These are phyloP conservation scores for Vaccinium vitisidaea DNA, from an alignment of 148 eudicot genomes.

Conservation along the genomic window DNA sequence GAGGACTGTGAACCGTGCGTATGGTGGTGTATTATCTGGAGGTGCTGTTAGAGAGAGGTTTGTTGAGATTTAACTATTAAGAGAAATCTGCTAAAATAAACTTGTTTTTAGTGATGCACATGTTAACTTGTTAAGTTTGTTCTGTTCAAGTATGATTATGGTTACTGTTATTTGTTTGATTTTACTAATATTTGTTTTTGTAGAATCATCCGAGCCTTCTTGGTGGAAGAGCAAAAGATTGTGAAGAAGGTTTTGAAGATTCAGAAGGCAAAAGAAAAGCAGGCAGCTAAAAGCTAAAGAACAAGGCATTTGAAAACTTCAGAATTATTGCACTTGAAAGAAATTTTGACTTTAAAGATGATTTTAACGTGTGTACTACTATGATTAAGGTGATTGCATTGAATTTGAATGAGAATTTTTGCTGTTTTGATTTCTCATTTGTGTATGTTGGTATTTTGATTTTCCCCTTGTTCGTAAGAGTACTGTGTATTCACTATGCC, in stretches of 20 bases:
- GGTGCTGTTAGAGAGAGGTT: slow-evolving; percentile 55
- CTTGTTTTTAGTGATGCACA: not conserved
- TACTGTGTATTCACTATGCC: too few relatives aligned
- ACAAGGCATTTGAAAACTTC: not conserved
- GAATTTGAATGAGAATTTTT: slow-evolving; percentile 11
- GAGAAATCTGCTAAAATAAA: not conserved
- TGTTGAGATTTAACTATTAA: not conserved
- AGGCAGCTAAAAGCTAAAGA: slow-evolving; percentile 32
- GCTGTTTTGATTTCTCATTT: not conserved
- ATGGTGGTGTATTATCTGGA: slow-evolving; percentile 55
- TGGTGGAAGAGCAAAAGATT: slow-evolving; percentile 23
- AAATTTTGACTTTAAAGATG: slow-evolving; percentile 20
- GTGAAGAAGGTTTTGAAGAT: slow-evolving; percentile 65
- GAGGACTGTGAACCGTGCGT: slow-evolving; percentile 56
- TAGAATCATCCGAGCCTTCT: slow-evolving; percentile 53
- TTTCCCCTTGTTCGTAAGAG: not conserved
- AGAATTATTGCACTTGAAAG: slow-evolving; percentile 15
- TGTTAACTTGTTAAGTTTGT: not conserved
- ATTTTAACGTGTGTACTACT: slow-evolving; percentile 14
- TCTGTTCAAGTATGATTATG: too few relatives aligned
- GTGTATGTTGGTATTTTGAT: not conserved
- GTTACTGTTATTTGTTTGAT: not conserved
- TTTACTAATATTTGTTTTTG: not conserved
- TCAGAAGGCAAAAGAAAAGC: slow-evolving; percentile 51
- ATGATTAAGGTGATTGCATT: slow-evolving; percentile 10